These are phyloP conservation scores for Parachaetomium inaequale DNA, from an alignment of 495 filamentous ascomycete species.

Conservation along the genomic window DNA sequence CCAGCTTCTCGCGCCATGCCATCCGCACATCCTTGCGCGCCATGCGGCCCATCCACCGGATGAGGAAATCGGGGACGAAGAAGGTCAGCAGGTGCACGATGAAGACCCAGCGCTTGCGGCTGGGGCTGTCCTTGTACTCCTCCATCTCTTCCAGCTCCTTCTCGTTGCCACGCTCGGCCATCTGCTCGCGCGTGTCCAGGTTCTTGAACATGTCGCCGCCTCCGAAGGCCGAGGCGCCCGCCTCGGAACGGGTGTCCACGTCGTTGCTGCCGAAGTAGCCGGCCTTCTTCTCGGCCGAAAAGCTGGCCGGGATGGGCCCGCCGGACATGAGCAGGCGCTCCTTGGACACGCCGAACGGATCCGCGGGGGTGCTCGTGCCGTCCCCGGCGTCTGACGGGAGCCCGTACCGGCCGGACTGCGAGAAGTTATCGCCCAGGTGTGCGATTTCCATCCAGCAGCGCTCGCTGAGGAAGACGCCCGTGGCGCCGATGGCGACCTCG, in stretches of 20 bases:
- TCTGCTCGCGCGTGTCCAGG: slow-evolving; percentile 85
- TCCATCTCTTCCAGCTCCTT: slow-evolving; percentile 89
- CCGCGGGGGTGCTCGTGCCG: slow-evolving; percentile 33
- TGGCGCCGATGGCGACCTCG: slow-evolving; percentile 85
- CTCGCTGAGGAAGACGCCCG: slow-evolving; percentile 93
- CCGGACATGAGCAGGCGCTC: slow-evolving; percentile 60
- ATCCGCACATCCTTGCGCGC: slow-evolving; percentile 87
- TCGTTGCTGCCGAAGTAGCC: slow-evolving; percentile 83
- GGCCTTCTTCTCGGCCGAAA: slow-evolving; percentile 65
- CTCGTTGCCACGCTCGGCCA: slow-evolving; percentile 93
- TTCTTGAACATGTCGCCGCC: slow-evolving; percentile 97
- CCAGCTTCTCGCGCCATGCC: slow-evolving; percentile 95
- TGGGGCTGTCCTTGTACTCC: slow-evolving; percentile 68
- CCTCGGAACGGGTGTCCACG: slow-evolving; percentile 82
- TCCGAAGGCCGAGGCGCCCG: slow-evolving; percentile 81
- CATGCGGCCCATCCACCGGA: slow-evolving; percentile 78
- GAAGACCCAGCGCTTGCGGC: slow-evolving; percentile 87
- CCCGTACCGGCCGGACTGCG: slow-evolving; percentile 50
- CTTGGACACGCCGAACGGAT: slow-evolving; percentile 62
- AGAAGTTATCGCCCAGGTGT: slow-evolving; percentile 62
- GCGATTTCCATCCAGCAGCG: slow-evolving; percentile 89
- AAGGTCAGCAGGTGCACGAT: slow-evolving; percentile 84
- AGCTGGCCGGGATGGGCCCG: slow-evolving; percentile 59
- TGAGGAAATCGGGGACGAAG: slow-evolving; percentile 79
- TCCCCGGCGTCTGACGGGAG: slow-evolving; percentile 45